phyloP scores from a whole-genome alignment of 306 rosid species.

The Alnus glutinosa region DNA sequence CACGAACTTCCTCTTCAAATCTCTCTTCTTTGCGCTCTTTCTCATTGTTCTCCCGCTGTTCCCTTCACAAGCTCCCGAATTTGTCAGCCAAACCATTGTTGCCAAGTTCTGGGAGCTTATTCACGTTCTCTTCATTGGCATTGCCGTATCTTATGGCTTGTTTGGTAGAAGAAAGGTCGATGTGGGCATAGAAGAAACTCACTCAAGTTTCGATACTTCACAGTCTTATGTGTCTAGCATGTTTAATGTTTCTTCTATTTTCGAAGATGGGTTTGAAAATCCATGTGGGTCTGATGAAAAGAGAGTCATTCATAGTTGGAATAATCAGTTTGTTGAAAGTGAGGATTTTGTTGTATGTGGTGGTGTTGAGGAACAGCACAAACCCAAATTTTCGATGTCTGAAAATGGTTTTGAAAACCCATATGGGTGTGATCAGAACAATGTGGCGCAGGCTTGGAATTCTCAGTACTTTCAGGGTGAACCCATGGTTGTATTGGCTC shows the following conservation, averaged over 20 bases:
- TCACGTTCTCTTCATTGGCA: slow-evolving; percentile 76
- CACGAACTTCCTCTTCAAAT: slow-evolving; percentile 49
- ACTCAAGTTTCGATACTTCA: slow-evolving; percentile 33
- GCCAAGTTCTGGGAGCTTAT: slow-evolving; percentile 81
- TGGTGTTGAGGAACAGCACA: slow-evolving; percentile 54
- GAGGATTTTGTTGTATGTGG: slow-evolving; percentile 14
- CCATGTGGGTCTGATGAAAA: slow-evolving; percentile 51
- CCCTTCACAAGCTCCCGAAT: slow-evolving; percentile 93
- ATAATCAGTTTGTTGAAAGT: slow-evolving; percentile 44
- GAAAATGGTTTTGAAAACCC: slow-evolving; percentile 33
- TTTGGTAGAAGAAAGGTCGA: slow-evolving; percentile 69
- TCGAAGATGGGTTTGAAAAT: slow-evolving; percentile 52
- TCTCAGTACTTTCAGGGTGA: slow-evolving; percentile 60
- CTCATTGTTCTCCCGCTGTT: slow-evolving; percentile 57
- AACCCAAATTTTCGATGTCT: slow-evolving; percentile 35
- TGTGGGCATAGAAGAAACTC: slow-evolving; percentile 38
- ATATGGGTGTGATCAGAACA: slow-evolving; percentile 37
- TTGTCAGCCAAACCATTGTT: slow-evolving; percentile 54
- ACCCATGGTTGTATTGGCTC: slow-evolving; percentile 61
- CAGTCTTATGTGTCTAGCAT: slow-evolving; percentile 63
- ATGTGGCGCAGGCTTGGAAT: slow-evolving; percentile 70
- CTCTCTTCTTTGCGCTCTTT: slow-evolving; percentile 45
- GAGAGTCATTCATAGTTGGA: slow-evolving; percentile 42
- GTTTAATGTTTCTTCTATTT: slow-evolving; percentile 56
- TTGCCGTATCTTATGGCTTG: slow-evolving; percentile 82